Base-by-base conservation (phyloP, 2,329 filamentous ascomycete species). In the Parastagonospora nodorum region DNA sequence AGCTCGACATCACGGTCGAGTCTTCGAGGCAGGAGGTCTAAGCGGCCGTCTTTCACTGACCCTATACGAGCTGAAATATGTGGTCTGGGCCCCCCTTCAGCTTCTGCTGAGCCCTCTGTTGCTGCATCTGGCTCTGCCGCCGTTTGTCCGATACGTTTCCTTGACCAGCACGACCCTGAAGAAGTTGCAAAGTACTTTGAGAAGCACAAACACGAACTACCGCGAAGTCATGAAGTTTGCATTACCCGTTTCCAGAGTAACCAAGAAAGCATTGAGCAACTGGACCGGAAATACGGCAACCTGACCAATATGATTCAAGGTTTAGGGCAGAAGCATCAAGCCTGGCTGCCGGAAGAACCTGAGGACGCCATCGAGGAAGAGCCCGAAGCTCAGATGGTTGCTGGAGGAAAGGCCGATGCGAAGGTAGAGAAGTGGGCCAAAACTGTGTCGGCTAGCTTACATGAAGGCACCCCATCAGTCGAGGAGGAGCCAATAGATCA, bases 291-390 rank as follows among this genome's bases (percentile, higher is more conserved):
- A 73, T 97, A 97, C 71, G 92, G 91, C 58, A 93, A 88, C 70
- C 79, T 97, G 37, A 91, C 90, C 61, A 95, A 85, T 75, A 97
- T 97, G 93, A 95, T 97, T 54, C 88, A 94, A 71, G 91, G 91
- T 8, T 79, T 97, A 33, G 90, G 92, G 42, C 84, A 88, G 58
- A 90, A 95, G 63, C 93, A 97, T 69, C 89, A 94, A 69, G 87
- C 90, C 5, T 91, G 94, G 84, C 78, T 97, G 27, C 89, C 89
- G 1, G 79, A 82, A 33, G 77, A 79, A 46, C 74, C 75, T 7
- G 74, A 74, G 11, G 74, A 76, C 11, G 77, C 79, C 5, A 79
- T 71, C 16, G 69, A 81, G 42, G 81, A 83, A 57, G 70, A 66
- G 10, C 66, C 67, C 7, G 76, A 80, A 6, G 77, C 65, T 9